Base-by-base conservation (phyloP, 805 yeast species). In the Kodamaea fukazawae region DNA sequence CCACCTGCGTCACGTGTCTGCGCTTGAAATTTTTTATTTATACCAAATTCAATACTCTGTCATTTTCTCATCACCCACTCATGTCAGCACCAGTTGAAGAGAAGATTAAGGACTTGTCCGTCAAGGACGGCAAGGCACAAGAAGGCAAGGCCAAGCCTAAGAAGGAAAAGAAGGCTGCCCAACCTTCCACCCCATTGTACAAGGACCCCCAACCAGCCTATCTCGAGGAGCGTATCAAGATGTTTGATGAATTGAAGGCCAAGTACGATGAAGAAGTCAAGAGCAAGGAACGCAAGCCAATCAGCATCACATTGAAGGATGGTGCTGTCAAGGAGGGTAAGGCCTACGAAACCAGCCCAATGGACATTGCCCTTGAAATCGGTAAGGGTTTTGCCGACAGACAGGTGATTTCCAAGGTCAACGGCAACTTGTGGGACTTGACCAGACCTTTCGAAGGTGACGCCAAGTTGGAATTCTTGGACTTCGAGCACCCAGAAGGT, bases 401-500 rank as follows among this genome's bases (percentile, higher is more conserved):
- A 68, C 86, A 86, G 54, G 88, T 93, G 49, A 89, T 93, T 52
- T 77, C 98, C 44, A 89, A 88, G 65, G 95, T 91, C 40, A 76
- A 93, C 59, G 96, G 95, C 43, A 73, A 77, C 54, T 54, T 49
- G 30, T 93, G 99, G 98, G 99, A 93, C 70, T 73, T 93, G 56
- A 90, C 83, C 49, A 84, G 99, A 69, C 97, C 97, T 17, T 72
- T 93, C 38, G 99, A 93, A 67, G 67, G 64, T 9, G 84, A 78
- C 45, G 72, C 77, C 44, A 61, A 69, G 17, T 71, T 93, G 47
- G 93, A 88, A 61, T 83, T 89, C 56, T 78, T 88, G 60, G 97
- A 90, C 60, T 93, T 93, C 56, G 95, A 88, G 29, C 75, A 87
- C 45, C 86, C 86, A n/a, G 97, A 90, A 58, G 99, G 98, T 65